A percentile compares a stretch with the other conserved stretches of the same genome.
Conservation (phyloP, 2,329 filamentous ascomycete species). For the Phoma sp. region DNA sequence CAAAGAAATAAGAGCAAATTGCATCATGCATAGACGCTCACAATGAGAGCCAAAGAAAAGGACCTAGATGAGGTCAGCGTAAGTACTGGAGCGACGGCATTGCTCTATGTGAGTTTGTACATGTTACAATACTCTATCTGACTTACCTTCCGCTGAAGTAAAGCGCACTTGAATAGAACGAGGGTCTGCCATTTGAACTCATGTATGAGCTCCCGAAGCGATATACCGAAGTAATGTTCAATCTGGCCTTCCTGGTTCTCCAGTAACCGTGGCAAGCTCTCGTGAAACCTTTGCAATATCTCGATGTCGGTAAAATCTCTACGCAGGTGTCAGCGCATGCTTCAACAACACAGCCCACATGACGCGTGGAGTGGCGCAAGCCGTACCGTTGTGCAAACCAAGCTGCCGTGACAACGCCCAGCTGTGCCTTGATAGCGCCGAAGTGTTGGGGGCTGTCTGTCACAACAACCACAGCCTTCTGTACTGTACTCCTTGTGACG, state of each 20-base stretch:
- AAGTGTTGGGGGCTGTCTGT: conserved; percentile 89
- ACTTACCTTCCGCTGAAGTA: conserved; percentile 89
- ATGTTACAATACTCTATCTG: background rate
- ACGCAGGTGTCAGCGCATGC: conserved; percentile 17
- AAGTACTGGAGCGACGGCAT: background rate
- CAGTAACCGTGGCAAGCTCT: conserved; percentile 71
- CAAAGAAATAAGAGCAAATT: conserved; percentile 93
- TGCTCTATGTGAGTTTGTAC: background rate
- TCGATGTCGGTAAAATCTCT: conserved; percentile 87
- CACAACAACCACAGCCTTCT: conserved; percentile 96
- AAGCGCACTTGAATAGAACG: conserved; percentile 89
- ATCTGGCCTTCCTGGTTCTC: conserved; percentile 72
- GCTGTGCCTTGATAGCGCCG: conserved; percentile 85
- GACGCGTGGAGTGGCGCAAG: conserved; percentile 39
- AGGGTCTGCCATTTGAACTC: conserved; percentile 95
- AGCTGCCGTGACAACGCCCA: conserved; percentile 88
- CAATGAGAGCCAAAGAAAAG: conserved; percentile 98
- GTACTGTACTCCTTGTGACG: conserved; percentile 95
- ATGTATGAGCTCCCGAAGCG: conserved; percentile 86
- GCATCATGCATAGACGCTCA: conserved; percentile 95
- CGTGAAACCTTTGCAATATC: conserved; percentile 88
- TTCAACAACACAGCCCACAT: background rate
- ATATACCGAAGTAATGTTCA: conserved; percentile 84
- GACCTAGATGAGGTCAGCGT: conserved; percentile 67
- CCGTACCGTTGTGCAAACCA: conserved; percentile 85